phyloP scores from a whole-genome alignment of 306 rosid species.

The Cucumis hystrix region DNA sequence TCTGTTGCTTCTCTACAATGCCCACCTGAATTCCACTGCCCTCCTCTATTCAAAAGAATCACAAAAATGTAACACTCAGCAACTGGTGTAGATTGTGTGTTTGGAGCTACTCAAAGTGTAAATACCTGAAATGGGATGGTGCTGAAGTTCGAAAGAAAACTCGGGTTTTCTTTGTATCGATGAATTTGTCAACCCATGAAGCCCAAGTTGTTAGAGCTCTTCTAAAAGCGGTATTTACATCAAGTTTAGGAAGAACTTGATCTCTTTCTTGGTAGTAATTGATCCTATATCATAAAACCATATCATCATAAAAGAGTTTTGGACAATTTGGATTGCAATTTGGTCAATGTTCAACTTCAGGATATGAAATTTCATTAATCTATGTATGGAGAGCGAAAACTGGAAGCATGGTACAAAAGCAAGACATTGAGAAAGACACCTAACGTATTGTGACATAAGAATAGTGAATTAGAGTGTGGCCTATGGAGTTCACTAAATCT shows the following conservation, averaged over 20 bases:
- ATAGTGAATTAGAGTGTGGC: background rate
- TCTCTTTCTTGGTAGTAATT: constrained; percentile 79
- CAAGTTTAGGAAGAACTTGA: constrained; percentile 61
- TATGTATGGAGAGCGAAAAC: background rate
- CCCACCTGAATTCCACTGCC: constrained; percentile 90
- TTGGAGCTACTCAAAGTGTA: background rate
- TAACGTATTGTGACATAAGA: background rate
- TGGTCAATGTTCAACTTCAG: background rate
- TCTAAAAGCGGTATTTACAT: constrained; percentile 53
- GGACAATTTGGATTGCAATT: background rate
- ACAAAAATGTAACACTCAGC: constrained; percentile 6
- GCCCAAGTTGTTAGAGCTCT: constrained; percentile 77
- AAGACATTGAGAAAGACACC: background rate
- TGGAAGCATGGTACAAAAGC: background rate
- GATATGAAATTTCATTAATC: background rate
- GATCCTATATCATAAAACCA: constrained; percentile 38
- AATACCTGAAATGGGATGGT: constrained; percentile 92
- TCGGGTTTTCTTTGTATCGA: constrained; percentile 46
- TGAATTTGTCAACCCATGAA: constrained; percentile 64
- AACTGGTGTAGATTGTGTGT: background rate
- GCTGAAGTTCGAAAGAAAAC: constrained; percentile 81
- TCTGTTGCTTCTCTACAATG: constrained; percentile 58
- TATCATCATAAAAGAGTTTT: background rate
- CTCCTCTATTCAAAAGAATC: constrained; percentile 42
- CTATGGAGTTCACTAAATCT: no score